Evolutionary conservation across 2,329 filamentous ascomycete genomes (phyloP).

Genomic region (Fusarium napiforme): DNA sequence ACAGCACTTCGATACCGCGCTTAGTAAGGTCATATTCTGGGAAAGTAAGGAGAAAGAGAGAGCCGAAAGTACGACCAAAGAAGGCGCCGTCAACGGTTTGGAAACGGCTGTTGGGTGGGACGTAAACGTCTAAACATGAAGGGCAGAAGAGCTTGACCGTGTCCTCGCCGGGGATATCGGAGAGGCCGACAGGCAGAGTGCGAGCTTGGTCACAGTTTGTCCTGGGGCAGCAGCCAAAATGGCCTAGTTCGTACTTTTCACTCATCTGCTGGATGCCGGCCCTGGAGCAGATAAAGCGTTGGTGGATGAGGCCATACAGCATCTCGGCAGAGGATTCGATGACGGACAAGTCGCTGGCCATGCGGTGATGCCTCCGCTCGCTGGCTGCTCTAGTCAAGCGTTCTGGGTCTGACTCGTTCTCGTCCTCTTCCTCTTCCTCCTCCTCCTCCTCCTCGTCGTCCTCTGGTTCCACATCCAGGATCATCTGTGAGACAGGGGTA

Average conservation of each 20-base stretch:
- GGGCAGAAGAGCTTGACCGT: conserved; percentile 99
- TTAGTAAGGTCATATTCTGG: conserved; percentile 91
- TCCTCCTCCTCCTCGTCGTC: conserved; percentile 90
- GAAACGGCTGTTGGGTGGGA: conserved; percentile 95
- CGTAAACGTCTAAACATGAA: conserved; percentile 95
- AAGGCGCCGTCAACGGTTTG: conserved; percentile 98
- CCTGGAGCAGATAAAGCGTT: conserved; percentile 96
- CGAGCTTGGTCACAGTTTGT: conserved; percentile 91
- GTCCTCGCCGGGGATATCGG: conserved; percentile 94
- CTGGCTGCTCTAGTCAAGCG: conserved; percentile 59
- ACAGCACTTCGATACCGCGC: conserved; percentile 70
- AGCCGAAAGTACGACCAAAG: conserved; percentile 96
- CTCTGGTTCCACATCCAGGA: conserved; percentile 96
- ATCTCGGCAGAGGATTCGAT: conserved; percentile 99
- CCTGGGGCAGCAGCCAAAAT: conserved; percentile 96
- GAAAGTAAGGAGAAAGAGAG: conserved; percentile 98
- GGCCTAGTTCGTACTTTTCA: conserved; percentile 96
- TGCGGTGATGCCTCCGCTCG: conserved; percentile 82
- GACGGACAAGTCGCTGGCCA: conserved; percentile 91
- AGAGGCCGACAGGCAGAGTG: conserved; percentile 91
- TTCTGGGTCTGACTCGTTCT: conserved; percentile 74
- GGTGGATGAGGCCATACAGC: conserved; percentile 97
- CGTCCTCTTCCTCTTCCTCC: conserved; percentile 79
- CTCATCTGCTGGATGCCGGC: conserved; percentile 99
- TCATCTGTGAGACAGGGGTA: conserved; percentile 72